Base-by-base conservation (phyloP, 306 rosid species). In the Prunus mira region DNA sequence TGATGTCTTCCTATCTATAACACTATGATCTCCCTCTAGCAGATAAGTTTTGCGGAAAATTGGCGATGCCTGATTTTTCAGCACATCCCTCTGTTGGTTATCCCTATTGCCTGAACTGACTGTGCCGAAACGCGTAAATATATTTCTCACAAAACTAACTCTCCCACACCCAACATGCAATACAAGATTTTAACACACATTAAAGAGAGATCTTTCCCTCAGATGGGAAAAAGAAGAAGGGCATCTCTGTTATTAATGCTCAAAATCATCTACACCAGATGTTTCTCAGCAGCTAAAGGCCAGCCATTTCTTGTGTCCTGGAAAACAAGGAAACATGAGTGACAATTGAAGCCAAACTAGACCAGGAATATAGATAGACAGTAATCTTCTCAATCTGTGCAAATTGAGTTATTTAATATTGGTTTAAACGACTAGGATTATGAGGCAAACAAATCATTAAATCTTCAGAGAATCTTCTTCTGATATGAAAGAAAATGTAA, bases 391-490 rank as follows among this genome's bases (percentile, higher is more conserved):
- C 80, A 75, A 77, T 74, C 72, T 73, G 64, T 72, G 71, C 74
- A 78, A 82, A 85, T 80, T 78, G 79, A 54, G 49, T 22, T 49
- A 78, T 66, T 56, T 79, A 72, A 81, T 75, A 28, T 76, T 64
- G 56, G 50, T 61, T 81, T 86, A 45, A 85, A 71, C 54, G 80
- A 50, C 76, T 51, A 64, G 66, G 83, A 86, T 84, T 70, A 82
- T 64, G 79, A 57, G 43, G 64, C 41, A 34, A 81, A 78, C 76
- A 58, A 50, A 55, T 18, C 34, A 32, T 10, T 8, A 28, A 32
- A 74, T 87, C 79, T 73, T 9, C 50, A 85, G 56, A 63, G 65
- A 86, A 86, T 89, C 90, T 85, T 34, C 28, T 62, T 69, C 54
- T 82, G 77, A 77, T 73, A 83, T 47, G 81, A 79, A 83, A 72